Evolutionary conservation across 2,329 filamentous ascomycete species (phyloP).

Genomic region (Xylaria sp.): DNA sequence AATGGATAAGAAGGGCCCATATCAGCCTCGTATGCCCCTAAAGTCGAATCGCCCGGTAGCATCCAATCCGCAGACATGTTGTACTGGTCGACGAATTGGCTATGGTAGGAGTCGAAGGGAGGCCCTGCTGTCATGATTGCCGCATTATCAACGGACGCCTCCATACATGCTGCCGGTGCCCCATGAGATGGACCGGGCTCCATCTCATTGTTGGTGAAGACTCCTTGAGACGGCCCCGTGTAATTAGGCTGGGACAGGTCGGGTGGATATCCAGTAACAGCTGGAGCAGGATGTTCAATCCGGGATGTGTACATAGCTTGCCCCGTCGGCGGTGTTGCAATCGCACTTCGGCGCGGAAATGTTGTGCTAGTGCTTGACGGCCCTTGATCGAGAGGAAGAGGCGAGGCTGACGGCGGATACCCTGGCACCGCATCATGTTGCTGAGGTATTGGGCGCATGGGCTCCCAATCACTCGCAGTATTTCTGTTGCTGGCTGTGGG

Average conservation of each 20-base stretch:
- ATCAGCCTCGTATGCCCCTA: background rate
- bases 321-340: conserved; percentile 4
- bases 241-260: background rate
- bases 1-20: background rate
- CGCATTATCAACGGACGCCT: background rate
- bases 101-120: background rate
- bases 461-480: background rate
- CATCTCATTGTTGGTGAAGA: background rate
- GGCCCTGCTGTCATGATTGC: background rate
- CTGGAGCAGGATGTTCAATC: background rate
- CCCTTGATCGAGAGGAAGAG: background rate
- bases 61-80: too few relatives aligned
- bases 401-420: background rate
- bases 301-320: background rate
- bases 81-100: too few relatives aligned
- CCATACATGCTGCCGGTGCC: background rate
- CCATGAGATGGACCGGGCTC: background rate
- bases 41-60: background rate
- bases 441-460: background rate
- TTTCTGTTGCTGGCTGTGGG: background rate
- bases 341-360: background rate
- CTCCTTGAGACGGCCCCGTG: background rate
- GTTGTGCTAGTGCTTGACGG: background rate
- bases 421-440: background rate
- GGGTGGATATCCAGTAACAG: background rate